Base-by-base conservation (phyloP, 371 early-diverging fungal genomes). In the Synchytrium microbalum region DNA sequence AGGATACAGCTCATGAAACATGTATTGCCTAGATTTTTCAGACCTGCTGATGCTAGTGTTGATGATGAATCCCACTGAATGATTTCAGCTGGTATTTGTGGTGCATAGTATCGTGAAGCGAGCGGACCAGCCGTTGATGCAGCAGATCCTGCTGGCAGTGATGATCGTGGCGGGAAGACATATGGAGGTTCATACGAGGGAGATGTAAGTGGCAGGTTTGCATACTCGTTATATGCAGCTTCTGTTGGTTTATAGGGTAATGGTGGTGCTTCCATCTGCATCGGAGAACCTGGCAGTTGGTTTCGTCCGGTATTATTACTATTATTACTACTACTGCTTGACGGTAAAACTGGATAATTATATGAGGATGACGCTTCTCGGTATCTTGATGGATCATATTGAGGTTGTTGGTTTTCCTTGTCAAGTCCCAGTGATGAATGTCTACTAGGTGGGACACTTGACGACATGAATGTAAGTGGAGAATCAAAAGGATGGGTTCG, bases 1-100 rank as follows among this genome's bases (percentile, higher is more conserved):
- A 99, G 74, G 25, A 89, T 85, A 2, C 94, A 90, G 75, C 96
- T 99, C 93, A 98, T 93, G 72, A 85, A 99, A 71, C 99, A 99
- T 0, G 98, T 96, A 70, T 99, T 99, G 30, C 99, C 99, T 38
- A 98, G 67, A 70, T 98, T 98, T 62, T 85, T 86, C 63, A 98
- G 72, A 1, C 98, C 98, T 0, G 84, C 80, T 30, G 84, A 81
- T n/a, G 89, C 90, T 57, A 85, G 31, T 56, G 56, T 10, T 13
- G 29, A 56, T 10, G 10, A 10, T 5, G 46, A 38, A 5, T 38
- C 46, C 46, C 46, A 38, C 46, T 38, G 5, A 5, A 38, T 38
- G 5, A 10, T 19, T 38, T 38, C 46, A 38, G 46, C 46, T 10
- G 46, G 46, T 10, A 5, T 19, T 38, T 38, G 46, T 5, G 46